Conservation (phyloP, 2,329 filamentous ascomycete species). For the Cladophialophora bantiana region DNA sequence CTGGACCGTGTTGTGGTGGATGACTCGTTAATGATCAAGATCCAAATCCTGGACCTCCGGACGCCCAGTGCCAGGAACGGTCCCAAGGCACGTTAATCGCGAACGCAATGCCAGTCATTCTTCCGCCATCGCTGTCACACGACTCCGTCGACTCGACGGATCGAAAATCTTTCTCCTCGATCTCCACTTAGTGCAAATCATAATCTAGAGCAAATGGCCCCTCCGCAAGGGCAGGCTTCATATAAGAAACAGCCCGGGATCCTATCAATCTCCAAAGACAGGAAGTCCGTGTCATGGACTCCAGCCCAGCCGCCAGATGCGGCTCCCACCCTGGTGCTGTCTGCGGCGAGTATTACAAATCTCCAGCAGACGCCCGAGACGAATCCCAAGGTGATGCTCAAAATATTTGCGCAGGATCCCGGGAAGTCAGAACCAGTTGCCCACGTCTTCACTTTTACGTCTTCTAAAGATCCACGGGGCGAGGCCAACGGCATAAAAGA, state of each 20-base stretch:
- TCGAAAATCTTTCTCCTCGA: background rate
- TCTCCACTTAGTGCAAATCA: background rate
- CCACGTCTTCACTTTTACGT: constrained; percentile 90
- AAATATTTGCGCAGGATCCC: constrained; percentile 78
- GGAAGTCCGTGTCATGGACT: constrained; percentile 80
- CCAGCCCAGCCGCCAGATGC: constrained; percentile 68
- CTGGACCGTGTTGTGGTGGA: background rate
- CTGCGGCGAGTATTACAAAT: constrained; percentile 81
- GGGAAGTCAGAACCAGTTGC: constrained; percentile 67
- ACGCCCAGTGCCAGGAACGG: background rate
- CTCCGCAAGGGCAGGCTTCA: constrained; percentile 70
- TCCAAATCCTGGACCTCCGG: background rate
- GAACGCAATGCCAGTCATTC: background rate
- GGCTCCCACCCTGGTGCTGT: constrained; percentile 71
- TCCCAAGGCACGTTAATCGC: background rate
- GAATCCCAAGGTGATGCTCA: constrained; percentile 90
- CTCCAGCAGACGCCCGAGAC: constrained; percentile 92
- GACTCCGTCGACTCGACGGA: constrained; percentile 1
- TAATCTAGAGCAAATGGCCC: constrained; percentile 55
- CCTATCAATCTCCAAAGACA: constrained; percentile 76
- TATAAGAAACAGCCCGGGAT: constrained; percentile 98
- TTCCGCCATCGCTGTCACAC: background rate
- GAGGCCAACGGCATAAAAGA: constrained; percentile 89
- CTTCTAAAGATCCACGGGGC: constrained; percentile 72
- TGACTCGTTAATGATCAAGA: background rate